Evolutionary conservation across 75 land plant genomes (phyloP).

Genomic region (Isoetes taiwanensis): DNA sequence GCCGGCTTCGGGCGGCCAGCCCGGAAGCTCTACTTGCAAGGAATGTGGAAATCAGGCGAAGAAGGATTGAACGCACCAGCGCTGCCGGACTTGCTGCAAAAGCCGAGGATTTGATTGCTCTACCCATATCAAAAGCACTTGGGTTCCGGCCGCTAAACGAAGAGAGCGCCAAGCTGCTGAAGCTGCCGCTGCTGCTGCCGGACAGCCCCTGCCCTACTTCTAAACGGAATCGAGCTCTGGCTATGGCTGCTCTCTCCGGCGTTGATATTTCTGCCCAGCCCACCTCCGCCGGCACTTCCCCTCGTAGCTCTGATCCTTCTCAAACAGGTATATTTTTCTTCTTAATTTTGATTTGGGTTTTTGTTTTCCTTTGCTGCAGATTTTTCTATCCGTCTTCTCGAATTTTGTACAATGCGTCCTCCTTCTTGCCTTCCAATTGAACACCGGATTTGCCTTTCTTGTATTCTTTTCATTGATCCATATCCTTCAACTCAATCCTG

Average conservation of each 20-base stretch:
- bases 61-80: slow-evolving; percentile 58
- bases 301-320: slow-evolving; percentile 24
- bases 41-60: slow-evolving; percentile 94
- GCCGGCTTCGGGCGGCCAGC: no score
- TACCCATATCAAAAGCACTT: slow-evolving; percentile 83
- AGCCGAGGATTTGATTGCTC: slow-evolving; percentile 53
- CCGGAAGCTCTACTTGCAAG: slow-evolving; percentile 33
- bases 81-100: slow-evolving; percentile 68
- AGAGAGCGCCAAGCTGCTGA: slow-evolving; percentile 52
- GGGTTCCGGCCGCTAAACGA: slow-evolving; percentile 70
- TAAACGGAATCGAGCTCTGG: slow-evolving; percentile 38
- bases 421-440: no score
- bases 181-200: slow-evolving; percentile 27
- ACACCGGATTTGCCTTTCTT: no score
- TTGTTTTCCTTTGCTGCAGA: no score
- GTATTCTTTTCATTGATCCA: no score
- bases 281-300: slow-evolving; percentile 9
- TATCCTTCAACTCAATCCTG: no score
- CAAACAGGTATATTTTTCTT: no score
- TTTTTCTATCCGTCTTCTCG: no score
- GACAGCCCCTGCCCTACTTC: slow-evolving; percentile 31
- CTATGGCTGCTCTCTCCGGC: slow-evolving; percentile 13
- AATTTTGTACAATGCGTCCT: no score
- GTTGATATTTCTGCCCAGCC: slow-evolving; percentile 6
- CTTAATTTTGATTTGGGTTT: no score